Conservation (phyloP, 805 yeast species). For the Phaffomyces thermotolerans region DNA sequence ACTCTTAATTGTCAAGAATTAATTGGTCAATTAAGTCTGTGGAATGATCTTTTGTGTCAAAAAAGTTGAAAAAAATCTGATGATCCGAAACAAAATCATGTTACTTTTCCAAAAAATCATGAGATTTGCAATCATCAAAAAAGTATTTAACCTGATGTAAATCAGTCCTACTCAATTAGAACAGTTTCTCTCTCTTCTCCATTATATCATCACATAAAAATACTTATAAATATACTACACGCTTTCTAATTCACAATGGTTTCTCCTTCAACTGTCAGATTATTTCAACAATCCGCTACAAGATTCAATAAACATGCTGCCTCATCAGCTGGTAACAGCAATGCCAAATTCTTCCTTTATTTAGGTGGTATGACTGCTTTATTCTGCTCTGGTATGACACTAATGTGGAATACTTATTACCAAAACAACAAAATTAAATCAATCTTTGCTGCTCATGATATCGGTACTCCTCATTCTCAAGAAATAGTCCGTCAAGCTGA, state of each 20-base stretch:
- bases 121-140: neutral
- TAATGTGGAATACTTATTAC: constrained; percentile 19
- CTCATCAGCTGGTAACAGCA: constrained; percentile 10
- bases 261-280: constrained; percentile 17
- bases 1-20: no score
- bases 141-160: neutral
- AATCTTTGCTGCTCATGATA: constrained; percentile 15
- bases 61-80: no score
- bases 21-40: no score
- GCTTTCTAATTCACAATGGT: constrained; percentile 16
- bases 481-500: constrained; percentile 4
- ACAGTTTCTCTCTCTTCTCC: neutral
- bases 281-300: constrained; percentile 17
- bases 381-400: constrained; percentile 13
- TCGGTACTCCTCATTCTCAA: constrained; percentile 6
- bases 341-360: constrained; percentile 13
- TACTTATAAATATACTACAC: neutral
- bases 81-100: no score
- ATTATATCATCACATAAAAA: neutral
- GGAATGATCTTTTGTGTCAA: no score
- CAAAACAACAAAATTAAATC: constrained; percentile 20
- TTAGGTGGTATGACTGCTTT: constrained; percentile 16
- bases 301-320: constrained; percentile 15
- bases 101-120: neutral
- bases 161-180: no score